Conservation (phyloP, 2,329 filamentous ascomycete species). For the Phyllosticta paracitricarpa region DNA sequence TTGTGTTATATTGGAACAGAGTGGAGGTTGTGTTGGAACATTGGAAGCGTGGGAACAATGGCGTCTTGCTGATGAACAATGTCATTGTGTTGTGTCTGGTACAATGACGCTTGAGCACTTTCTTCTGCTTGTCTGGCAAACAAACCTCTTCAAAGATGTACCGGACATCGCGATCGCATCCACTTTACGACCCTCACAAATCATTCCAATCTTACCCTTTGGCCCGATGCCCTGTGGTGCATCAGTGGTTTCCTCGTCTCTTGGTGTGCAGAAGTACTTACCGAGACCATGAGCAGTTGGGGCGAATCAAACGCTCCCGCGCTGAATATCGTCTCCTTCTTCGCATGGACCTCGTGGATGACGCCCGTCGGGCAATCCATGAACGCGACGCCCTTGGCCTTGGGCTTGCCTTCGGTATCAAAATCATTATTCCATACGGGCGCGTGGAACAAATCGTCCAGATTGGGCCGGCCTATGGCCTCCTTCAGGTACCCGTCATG, state of each 20-base stretch:
- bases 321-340: conserved; percentile 23
- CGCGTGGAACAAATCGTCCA: conserved; percentile 20
- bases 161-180: too few species aligned
- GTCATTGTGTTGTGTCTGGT: too few species aligned
- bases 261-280: conserved; percentile 11
- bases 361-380: conserved; percentile 19
- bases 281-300: conserved; percentile 23
- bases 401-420: conserved; percentile 8
- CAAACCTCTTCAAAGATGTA: too few species aligned
- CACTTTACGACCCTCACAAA: background rate
- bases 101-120: too few species aligned
- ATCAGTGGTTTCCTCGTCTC: conserved; percentile 2
- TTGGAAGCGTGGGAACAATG: too few species aligned
- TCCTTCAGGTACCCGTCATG: conserved; percentile 24
- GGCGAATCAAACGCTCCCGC: conserved; percentile 23
- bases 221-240: conserved; percentile 4
- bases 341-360: conserved; percentile 19
- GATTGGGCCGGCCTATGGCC: conserved; percentile 20
- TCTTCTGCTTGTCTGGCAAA: too few species aligned
- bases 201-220: background rate
- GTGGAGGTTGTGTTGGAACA: too few species aligned
- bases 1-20: too few species aligned
- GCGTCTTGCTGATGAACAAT: too few species aligned
- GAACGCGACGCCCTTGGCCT: conserved; percentile 20
- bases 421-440: conserved; percentile 19